Conservation (phyloP, 176 grass and related monocot species). For the Sorghum bicolor region DNA sequence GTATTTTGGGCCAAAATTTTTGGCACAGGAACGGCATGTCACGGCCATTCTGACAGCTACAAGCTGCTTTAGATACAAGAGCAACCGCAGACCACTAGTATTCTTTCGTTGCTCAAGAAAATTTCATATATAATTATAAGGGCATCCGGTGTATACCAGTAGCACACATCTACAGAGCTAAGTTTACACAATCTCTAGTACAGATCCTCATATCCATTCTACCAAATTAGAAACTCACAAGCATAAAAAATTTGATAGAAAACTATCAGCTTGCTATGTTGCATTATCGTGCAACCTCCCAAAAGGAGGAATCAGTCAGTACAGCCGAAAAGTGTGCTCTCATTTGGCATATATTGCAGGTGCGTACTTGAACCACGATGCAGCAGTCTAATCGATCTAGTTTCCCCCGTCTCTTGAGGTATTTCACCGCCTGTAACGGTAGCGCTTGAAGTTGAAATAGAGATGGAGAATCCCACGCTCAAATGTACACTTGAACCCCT, state of each 20-base stretch:
- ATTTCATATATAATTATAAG: background rate
- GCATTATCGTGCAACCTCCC: background rate
- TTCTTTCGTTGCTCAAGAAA: background rate
- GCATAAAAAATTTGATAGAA: background rate
- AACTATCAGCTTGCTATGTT: constrained; percentile 9
- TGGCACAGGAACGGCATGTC: too few relatives aligned
- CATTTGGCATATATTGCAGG: background rate
- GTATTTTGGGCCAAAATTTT: too few relatives aligned
- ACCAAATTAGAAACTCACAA: background rate
- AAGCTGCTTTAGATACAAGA: too few relatives aligned
- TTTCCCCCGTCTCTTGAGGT: background rate
- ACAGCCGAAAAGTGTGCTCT: background rate
- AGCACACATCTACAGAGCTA: constrained; percentile 15
- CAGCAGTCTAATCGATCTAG: background rate
- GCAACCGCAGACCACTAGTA: background rate
- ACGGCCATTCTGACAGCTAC: too few relatives aligned
- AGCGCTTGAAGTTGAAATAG: constrained; percentile 96
- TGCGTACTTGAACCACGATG: background rate
- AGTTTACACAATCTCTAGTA: background rate
- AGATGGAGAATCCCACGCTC: constrained; percentile 96
- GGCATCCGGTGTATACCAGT: background rate
- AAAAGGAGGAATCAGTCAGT: background rate
- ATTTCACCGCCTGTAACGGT: constrained; percentile 75
- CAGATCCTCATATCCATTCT: background rate
- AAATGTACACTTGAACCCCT: constrained; percentile 96